phyloP scores from a whole-genome alignment of 179 eudicot species.

The Sideroxylon spinosum region DNA sequence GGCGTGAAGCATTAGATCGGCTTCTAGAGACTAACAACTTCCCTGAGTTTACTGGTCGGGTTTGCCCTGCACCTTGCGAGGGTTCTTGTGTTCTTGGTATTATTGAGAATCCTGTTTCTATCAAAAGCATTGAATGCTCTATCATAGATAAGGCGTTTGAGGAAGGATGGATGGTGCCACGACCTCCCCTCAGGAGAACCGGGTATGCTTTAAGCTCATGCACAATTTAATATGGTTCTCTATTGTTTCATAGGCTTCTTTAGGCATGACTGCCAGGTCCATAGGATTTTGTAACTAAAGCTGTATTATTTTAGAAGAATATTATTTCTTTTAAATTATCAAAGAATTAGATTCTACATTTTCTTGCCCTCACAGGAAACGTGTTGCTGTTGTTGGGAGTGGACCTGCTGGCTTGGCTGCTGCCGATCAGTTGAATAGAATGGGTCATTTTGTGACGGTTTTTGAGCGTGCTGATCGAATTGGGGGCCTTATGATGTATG shows the following conservation, averaged over 20 bases:
- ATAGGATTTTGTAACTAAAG: too few species aligned
- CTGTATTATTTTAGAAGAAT: background rate
- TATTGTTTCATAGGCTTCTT: background rate
- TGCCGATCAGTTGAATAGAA: slow-evolving; percentile 89
- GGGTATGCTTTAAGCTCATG: slow-evolving; percentile 41
- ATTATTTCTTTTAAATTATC: background rate
- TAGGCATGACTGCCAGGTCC: background rate
- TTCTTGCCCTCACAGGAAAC: slow-evolving; percentile 51
- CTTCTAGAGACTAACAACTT: slow-evolving; percentile 94
- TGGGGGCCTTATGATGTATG: slow-evolving; percentile 99
- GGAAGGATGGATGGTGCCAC: slow-evolving; percentile 99
- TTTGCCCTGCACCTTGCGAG: slow-evolving; percentile 99
- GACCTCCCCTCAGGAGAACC: slow-evolving; percentile 85
- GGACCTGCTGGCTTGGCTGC: slow-evolving; percentile 99
- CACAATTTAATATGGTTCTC: too few species aligned
- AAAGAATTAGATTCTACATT: background rate
- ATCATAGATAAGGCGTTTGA: slow-evolving; percentile 96
- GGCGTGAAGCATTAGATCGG: slow-evolving; percentile 97
- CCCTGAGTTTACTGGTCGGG: slow-evolving; percentile 98
- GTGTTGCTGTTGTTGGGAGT: slow-evolving; percentile 82
- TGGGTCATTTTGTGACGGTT: slow-evolving; percentile 89
- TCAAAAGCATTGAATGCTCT: slow-evolving; percentile 87
- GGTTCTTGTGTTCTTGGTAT: slow-evolving; percentile 99
- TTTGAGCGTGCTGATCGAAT: slow-evolving; percentile 93
- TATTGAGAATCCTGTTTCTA: slow-evolving; percentile 94